Base-by-base conservation (phyloP, 2,329 filamentous ascomycete genomes). In the Nemania bipapillata region DNA sequence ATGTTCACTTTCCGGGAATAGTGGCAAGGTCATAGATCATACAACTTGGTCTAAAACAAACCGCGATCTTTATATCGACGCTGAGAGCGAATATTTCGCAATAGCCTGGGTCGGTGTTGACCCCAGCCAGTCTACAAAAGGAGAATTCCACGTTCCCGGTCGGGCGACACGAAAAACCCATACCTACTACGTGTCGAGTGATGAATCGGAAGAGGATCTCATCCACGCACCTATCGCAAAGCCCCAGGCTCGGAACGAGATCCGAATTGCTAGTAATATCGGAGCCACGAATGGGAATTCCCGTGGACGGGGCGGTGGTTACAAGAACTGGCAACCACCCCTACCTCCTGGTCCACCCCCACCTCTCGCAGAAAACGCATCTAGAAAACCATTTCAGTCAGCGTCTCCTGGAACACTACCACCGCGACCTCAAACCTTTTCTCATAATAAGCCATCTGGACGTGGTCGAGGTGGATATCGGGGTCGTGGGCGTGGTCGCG, bases 1-100 rank as follows among this genome's bases (percentile, higher is more conserved):
- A 63, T 91, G 89, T 75, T 77, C 75, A 3, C 67, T 79, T 45
- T 76, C 78, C 37, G 68, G 69, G 40, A 68, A 65, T 28, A 70
- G 65, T 26, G 59, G 65, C 20, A 74, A 70, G 40, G 64, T 71
- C 12, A 63, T 66, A 24, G 77, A 72, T 17, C 83, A 80, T 67
- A 80, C 83, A 55, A 87, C 85, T 0, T 90, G 87, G 87, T 85
- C 85, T 32, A 74, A 81, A 62, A 76, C 78, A 52, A 88, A 86
- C 71, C 79, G 82, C 17, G 77, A 82, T 60, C 79, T 79, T 40
- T 89, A 87, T 72, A 57, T 87, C 28, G 85, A 89, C 73, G 75
- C 81, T 4, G 72, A 79, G 8, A 85, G 83, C 63, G 73, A 77
- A 3, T 73, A 80, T 28, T 67, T 77, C 7, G 79, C 83, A 47